A percentile compares a stretch with the other conserved stretches of the same genome.
Conservation (phyloP, 805 yeast species). For the Clavispora carvajalis region DNA sequence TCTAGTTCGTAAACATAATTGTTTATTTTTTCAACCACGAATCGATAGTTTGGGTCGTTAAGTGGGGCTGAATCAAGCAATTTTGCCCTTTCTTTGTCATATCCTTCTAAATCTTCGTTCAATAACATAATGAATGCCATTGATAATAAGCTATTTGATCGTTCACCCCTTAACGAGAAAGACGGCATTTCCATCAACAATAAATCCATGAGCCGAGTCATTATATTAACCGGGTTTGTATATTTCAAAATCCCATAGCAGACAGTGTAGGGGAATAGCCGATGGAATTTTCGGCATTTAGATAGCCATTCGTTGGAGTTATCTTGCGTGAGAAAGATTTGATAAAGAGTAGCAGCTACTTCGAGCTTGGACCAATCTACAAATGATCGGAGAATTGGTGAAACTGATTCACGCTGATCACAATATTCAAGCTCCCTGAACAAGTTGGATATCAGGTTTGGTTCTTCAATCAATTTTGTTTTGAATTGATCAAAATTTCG, state of each 20-base stretch:
- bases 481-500: constrained; percentile 57
- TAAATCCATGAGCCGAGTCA: constrained; percentile 73
- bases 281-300: constrained; percentile 68
- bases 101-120: constrained; percentile 65
- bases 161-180: constrained; percentile 16
- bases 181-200: constrained; percentile 52
- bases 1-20: constrained; percentile 49
- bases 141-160: constrained; percentile 49
- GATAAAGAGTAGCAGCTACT: constrained; percentile 78
- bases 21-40: constrained; percentile 31
- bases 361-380: constrained; percentile 81
- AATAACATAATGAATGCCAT: constrained; percentile 66
- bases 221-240: constrained; percentile 83
- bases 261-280: constrained; percentile 72
- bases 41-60: constrained; percentile 25
- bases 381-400: constrained; percentile 64
- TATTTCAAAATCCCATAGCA: constrained; percentile 71
- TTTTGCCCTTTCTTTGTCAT: constrained; percentile 46
- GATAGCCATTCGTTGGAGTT: constrained; percentile 69
- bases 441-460: constrained; percentile 53
- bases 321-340: constrained; percentile 75
- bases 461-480: constrained; percentile 42
- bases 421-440: constrained; percentile 63
- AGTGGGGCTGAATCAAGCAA: constrained; percentile 38
- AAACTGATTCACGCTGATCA: constrained; percentile 47